These are phyloP conservation scores for Isabelozyma pseudorhagii DNA, from an alignment of 805 yeast species.

Conservation along the genomic window DNA sequence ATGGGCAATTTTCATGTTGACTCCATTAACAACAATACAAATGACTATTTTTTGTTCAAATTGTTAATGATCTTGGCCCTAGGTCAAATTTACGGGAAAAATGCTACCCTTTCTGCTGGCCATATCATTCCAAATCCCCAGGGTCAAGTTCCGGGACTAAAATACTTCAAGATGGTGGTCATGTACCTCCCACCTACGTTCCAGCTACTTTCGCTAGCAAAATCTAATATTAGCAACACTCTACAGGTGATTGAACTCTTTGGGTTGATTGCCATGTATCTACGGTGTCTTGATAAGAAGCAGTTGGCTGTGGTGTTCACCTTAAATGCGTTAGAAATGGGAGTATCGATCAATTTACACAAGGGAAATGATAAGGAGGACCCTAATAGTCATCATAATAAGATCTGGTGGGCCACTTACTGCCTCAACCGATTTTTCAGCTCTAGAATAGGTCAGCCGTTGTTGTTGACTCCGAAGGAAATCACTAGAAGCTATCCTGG, in stretches of 20 bases:
- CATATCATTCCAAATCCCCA: neutral
- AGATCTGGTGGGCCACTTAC: constrained; percentile 23
- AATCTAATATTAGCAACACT: constrained; percentile 6
- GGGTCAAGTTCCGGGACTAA: constrained; percentile 16
- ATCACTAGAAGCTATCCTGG: constrained; percentile 10
- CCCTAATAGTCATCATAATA: constrained; percentile 1
- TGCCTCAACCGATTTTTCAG: constrained; percentile 23
- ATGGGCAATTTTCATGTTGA: constrained; percentile 5
- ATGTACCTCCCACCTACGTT: constrained; percentile 17
- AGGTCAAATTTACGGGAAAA: constrained; percentile 17
- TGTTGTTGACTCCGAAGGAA: constrained; percentile 15
- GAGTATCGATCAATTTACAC: constrained; percentile 23
- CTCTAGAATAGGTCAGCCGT: constrained; percentile 23
- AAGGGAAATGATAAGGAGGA: constrained; percentile 10
- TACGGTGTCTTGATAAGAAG: constrained; percentile 23
- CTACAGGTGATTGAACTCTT: constrained; percentile 21
- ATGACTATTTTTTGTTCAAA: constrained; percentile 16
- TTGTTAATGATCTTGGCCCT: constrained; percentile 18
- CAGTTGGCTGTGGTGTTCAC: constrained; percentile 21
- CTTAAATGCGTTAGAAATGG: constrained; percentile 21
- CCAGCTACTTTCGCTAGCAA: constrained; percentile 9
- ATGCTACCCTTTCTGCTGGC: constrained; percentile 5
- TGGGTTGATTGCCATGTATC: constrained; percentile 20
- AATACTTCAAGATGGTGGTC: constrained; percentile 16
- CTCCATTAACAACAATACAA: neutral